phyloP scores from a whole-genome alignment of 2,329 filamentous ascomycete genomes.

The Trichophyton verrucosum region DNA sequence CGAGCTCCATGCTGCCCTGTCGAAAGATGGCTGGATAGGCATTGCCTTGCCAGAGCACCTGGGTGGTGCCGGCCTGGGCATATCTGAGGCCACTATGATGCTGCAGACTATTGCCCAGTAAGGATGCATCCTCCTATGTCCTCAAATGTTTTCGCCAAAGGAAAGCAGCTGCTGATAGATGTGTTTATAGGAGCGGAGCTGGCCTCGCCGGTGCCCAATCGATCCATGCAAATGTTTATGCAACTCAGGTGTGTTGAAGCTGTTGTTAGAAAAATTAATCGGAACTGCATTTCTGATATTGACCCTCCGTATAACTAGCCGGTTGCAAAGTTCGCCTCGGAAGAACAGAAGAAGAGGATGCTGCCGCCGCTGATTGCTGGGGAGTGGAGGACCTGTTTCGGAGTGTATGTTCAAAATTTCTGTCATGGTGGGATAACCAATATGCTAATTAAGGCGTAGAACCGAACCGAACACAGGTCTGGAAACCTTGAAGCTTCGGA shows the following conservation, averaged over 20 bases:
- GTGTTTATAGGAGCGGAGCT: slow-evolving; percentile 45
- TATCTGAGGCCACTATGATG: slow-evolving; percentile 78
- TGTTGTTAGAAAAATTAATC: background rate
- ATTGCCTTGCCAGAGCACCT: slow-evolving; percentile 64
- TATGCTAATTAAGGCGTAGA: slow-evolving; percentile 47
- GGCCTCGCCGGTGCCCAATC: slow-evolving; percentile 58
- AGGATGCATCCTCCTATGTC: slow-evolving; percentile 4
- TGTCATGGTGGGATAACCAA: slow-evolving; percentile 26
- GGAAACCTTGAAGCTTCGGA: slow-evolving; percentile 60
- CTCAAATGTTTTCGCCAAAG: background rate
- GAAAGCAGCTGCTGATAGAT: background rate
- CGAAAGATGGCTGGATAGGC: slow-evolving; percentile 66
- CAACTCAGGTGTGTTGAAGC: slow-evolving; percentile 46
- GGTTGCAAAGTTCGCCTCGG: slow-evolving; percentile 58
- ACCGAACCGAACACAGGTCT: slow-evolving; percentile 75
- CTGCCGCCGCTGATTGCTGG: slow-evolving; percentile 62
- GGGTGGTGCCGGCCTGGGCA: slow-evolving; percentile 61
- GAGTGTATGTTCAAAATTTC: slow-evolving; percentile 38
- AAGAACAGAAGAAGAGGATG: slow-evolving; percentile 49
- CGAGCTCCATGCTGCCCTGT: slow-evolving; percentile 63
- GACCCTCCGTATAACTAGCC: slow-evolving; percentile 23
- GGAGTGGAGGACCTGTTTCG: slow-evolving; percentile 62
- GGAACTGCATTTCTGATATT: background rate
- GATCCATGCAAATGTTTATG: slow-evolving; percentile 44
- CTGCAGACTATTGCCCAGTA: slow-evolving; percentile 67